phyloP scores from a whole-genome alignment of 1,284 basidiomycete species.

The Irpex sp. region DNA sequence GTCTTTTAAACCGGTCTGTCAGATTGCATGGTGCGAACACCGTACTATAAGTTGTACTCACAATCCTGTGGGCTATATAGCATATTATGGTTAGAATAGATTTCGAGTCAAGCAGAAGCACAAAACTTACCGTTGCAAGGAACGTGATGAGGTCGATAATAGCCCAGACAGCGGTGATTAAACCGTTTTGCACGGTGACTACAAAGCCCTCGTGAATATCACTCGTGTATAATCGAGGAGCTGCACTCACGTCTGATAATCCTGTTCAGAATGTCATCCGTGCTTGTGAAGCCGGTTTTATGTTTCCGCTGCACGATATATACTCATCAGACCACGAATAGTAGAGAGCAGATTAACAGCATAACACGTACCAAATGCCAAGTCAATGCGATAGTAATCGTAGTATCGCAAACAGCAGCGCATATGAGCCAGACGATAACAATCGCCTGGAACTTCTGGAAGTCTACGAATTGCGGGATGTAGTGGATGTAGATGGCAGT shows the following conservation, averaged over 20 bases:
- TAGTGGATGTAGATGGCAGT: constrained; percentile 29
- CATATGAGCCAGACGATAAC: constrained; percentile 33
- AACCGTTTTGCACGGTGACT: constrained; percentile 35
- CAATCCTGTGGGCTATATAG: constrained; percentile 10
- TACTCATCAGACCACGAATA: background rate
- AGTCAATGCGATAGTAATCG: constrained; percentile 27
- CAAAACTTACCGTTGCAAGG: constrained; percentile 24
- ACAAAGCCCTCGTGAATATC: background rate
- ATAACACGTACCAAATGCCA: constrained; percentile 26
- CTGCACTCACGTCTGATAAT: constrained; percentile 39
- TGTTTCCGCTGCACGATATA: constrained; percentile 30
- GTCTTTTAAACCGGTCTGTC: constrained; percentile 15
- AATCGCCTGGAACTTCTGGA: constrained; percentile 32
- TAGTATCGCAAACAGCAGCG: constrained; percentile 29
- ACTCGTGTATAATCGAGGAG: background rate
- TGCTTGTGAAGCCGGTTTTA: constrained; percentile 33
- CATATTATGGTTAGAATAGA: too few species aligned
- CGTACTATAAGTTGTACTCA: background rate
- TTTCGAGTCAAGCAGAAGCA: background rate
- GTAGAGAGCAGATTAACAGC: background rate
- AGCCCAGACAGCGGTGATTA: constrained; percentile 31
- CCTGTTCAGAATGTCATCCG: constrained; percentile 33
- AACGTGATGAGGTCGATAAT: constrained; percentile 28
- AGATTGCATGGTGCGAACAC: background rate
- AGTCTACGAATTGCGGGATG: constrained; percentile 29